These are phyloP conservation scores for Starmerella scarabaei DNA, from an alignment of 805 yeast species.

Conservation along the genomic window DNA sequence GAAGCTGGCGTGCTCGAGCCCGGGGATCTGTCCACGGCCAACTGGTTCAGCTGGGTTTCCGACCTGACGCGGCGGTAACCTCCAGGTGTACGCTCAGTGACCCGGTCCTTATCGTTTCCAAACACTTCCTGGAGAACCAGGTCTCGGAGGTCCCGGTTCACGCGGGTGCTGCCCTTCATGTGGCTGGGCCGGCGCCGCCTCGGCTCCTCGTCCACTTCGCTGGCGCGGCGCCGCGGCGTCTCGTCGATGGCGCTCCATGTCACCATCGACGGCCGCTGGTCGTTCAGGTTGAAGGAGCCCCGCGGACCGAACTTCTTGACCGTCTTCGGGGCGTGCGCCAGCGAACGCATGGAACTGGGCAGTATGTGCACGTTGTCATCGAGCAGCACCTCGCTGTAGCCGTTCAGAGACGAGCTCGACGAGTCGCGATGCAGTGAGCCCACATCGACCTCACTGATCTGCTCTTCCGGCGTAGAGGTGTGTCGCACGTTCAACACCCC, in stretches of 20 bases:
- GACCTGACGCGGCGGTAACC: background rate
- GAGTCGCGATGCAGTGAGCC: background rate
- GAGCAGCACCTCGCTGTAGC: constrained; percentile 54
- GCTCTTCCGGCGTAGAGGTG: constrained; percentile 25
- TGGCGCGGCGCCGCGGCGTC: background rate
- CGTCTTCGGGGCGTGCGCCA: constrained; percentile 4
- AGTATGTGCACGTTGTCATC: constrained; percentile 88
- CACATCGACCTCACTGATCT: background rate
- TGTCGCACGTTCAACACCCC: constrained; percentile 91
- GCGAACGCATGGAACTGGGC: constrained; percentile 48
- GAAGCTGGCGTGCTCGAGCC: background rate
- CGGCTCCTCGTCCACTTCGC: constrained; percentile 1
- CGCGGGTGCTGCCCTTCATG: constrained; percentile 44
- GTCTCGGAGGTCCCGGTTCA: constrained; percentile 60
- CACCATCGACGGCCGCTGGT: constrained; percentile 21
- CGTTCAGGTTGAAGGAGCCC: constrained; percentile 18
- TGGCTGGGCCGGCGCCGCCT: no score
- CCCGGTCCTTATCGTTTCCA: constrained; percentile 25
- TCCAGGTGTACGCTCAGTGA: no score
- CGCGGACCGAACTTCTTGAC: constrained; percentile 11
- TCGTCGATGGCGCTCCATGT: constrained; percentile 14
- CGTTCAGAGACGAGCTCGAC: constrained; percentile 32
- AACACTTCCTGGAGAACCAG: constrained; percentile 62
- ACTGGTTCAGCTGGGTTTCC: background rate
- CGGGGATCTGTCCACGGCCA: background rate